Percentiles rank a stretch among this genome's conserved stretches.
Evolutionary conservation across 257 asterid genomes (phyloP).

Genomic region (Nicotiana undulata): DNA sequence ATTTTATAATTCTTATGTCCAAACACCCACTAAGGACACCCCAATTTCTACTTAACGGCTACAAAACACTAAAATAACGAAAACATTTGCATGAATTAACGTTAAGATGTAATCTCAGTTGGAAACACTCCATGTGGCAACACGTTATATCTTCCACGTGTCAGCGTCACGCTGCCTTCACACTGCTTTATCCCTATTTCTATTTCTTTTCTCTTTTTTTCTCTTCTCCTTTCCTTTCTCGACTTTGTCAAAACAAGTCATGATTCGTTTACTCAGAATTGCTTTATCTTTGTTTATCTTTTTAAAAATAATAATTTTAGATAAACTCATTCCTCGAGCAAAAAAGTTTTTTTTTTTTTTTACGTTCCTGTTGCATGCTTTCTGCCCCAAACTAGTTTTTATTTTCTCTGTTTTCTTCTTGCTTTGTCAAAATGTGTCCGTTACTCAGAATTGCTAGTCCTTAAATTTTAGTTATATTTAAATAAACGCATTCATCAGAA

Average conservation of each 20-base stretch:
- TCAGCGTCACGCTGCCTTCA: background rate
- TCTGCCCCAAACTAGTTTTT: too few relatives aligned
- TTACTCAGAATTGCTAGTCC: background rate
- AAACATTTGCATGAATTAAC: constrained; percentile 11
- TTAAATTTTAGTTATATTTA: background rate
- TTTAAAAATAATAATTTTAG: background rate
- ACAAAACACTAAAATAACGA: background rate
- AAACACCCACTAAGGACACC: too few relatives aligned
- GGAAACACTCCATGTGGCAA: constrained; percentile 45
- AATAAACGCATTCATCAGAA: background rate
- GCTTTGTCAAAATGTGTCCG: background rate
- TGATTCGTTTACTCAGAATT: too few relatives aligned
- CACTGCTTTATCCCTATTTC: background rate
- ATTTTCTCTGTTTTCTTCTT: background rate
- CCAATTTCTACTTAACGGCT: background rate
- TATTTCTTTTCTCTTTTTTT: background rate
- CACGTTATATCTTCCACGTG: constrained; percentile 2
- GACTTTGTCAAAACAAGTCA: too few relatives aligned
- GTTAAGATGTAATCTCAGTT: constrained; percentile 5
- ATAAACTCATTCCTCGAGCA: too few relatives aligned
- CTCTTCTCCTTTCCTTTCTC: background rate
- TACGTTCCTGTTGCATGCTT: too few relatives aligned
- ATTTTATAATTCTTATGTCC: too few relatives aligned
- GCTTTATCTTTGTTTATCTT: background rate
- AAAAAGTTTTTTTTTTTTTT: too few relatives aligned